Evolutionary conservation across 805 yeast genomes (phyloP).

Genomic region (Teunomyces panamensis): DNA sequence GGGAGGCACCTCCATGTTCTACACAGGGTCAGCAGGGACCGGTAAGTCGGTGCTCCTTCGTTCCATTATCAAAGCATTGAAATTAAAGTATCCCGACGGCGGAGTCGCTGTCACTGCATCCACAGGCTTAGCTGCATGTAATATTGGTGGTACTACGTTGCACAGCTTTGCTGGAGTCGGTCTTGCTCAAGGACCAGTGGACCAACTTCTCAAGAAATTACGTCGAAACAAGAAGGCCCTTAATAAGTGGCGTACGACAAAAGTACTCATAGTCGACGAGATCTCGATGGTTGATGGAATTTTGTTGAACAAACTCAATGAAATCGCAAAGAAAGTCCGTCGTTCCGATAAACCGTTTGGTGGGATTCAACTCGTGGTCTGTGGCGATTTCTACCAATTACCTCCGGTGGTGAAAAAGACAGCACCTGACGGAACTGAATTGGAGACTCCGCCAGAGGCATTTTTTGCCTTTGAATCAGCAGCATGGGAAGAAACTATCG

Average conservation of each 20-base stretch:
- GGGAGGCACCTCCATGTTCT: slow-evolving; percentile 69
- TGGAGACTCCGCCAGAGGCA: slow-evolving; percentile 15
- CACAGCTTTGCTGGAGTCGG: slow-evolving; percentile 82
- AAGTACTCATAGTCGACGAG: slow-evolving; percentile 72
- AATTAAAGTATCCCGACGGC: slow-evolving; percentile 42
- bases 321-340: slow-evolving; percentile 53
- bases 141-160: slow-evolving; percentile 74
- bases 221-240: slow-evolving; percentile 48
- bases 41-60: slow-evolving; percentile 89
- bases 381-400: slow-evolving; percentile 81
- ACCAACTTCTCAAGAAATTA: slow-evolving; percentile 48
- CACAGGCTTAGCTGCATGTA: slow-evolving; percentile 81
- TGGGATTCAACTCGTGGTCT: slow-evolving; percentile 70
- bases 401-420: slow-evolving; percentile 62
- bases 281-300: slow-evolving; percentile 77
- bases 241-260: slow-evolving; percentile 53
- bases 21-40: slow-evolving; percentile 98
- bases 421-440: slow-evolving; percentile 24
- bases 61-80: slow-evolving; percentile 55
- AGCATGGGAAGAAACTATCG: slow-evolving; percentile 60
- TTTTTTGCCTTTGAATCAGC: slow-evolving; percentile 63
- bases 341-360: slow-evolving; percentile 61
- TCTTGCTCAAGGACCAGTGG: slow-evolving; percentile 54
- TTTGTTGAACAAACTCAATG: slow-evolving; percentile 60
- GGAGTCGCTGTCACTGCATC: slow-evolving; percentile 78